Evolutionary conservation across 495 filamentous ascomycete species (phyloP), one percentile per base, ranked within the genome.

Genomic region (Hypoxylon subgilvum): DNA sequence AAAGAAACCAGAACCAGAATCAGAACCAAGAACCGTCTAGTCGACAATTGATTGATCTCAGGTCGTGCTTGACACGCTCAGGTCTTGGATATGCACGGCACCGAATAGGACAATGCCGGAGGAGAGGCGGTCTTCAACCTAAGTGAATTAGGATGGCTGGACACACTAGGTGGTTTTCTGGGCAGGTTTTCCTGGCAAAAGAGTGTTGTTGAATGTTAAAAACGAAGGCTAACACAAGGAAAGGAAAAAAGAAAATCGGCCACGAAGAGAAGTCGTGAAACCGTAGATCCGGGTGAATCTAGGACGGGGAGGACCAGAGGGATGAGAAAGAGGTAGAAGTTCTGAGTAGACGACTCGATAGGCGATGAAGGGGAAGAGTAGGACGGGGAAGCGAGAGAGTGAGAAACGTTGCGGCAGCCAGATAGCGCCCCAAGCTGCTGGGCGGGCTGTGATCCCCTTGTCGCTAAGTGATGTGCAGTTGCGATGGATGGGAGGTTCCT

Each of bases 231-330:
- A 65, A 65, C 14, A 53, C 51, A 56, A 55, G 19, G 46, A 52
- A 61, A 57, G 7, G 31, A 56, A 60, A 50, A 61, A 65, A 57
- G 55, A 65, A 61, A 61, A 17, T 50, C 47, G 51, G 34, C 14
- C 52, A 52, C 62, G 46, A 57, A 51, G 46, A 47, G 52, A 52
- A 17, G 56, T 28, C 62, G 62, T 65, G 41, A 61, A 55, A 65
- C 62, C 52, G 52, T 61, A 48, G 47, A 61, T 61, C 57, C 51
- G 52, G 31, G 19, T 25, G 34, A 46, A 18, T n/a, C n/a, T 54
- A 40, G 55, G 39, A 46, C 40, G 49, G 13, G 47, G 48, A 42
- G 44, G 45, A 28, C 27, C 30, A 42, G 12, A 13, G 22, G 38
- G 32, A 23, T 6, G 21, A 43, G 39, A 47, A 56, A 48, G 45